A percentile compares a stretch with the other conserved stretches of the same genome.
Conservation (phyloP, 305 asterid species). For the Fraxinus xanthoxyloides region DNA sequence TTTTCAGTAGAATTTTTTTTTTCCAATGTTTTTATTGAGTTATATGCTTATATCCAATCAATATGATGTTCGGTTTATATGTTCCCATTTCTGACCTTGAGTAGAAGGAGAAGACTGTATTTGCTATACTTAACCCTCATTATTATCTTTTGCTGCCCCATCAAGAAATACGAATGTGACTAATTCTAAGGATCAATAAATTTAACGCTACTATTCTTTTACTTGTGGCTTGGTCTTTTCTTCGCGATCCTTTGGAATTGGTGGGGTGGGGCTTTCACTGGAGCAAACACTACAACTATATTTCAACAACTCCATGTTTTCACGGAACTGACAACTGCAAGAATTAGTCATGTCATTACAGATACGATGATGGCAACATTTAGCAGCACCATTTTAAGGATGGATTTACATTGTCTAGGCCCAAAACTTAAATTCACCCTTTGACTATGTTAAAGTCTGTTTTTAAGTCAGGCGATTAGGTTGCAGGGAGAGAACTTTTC, state of each 20-base stretch:
- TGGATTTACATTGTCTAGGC: neutral
- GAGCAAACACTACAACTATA: neutral
- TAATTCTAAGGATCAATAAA: neutral
- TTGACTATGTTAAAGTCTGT: neutral
- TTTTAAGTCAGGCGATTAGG: too few species aligned
- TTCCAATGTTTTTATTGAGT: slow-evolving; percentile 9
- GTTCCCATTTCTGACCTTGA: neutral
- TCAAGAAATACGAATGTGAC: neutral
- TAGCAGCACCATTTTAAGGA: slow-evolving; percentile 5
- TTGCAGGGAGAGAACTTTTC: neutral
- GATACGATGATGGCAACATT: slow-evolving; percentile 28
- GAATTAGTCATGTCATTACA: slow-evolving; percentile 15
- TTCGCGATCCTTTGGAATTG: neutral
- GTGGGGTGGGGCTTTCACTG: neutral
- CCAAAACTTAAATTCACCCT: neutral
- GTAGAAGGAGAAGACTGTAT: too few species aligned
- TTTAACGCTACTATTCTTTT: neutral
- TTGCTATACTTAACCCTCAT: neutral
- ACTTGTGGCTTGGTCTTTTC: too few species aligned
- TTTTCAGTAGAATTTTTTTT: slow-evolving; percentile 19
- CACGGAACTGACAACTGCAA: neutral
- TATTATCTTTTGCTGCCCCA: neutral
- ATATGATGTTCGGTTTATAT: slow-evolving; percentile 8
- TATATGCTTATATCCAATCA: slow-evolving; percentile 18
- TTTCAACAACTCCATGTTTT: neutral